Evolutionary conservation across 1,284 basidiomycete genomes (phyloP), one percentile per base, ranked within the genome.

Genomic region (Melanopsichium pennsylvanicum): DNA sequence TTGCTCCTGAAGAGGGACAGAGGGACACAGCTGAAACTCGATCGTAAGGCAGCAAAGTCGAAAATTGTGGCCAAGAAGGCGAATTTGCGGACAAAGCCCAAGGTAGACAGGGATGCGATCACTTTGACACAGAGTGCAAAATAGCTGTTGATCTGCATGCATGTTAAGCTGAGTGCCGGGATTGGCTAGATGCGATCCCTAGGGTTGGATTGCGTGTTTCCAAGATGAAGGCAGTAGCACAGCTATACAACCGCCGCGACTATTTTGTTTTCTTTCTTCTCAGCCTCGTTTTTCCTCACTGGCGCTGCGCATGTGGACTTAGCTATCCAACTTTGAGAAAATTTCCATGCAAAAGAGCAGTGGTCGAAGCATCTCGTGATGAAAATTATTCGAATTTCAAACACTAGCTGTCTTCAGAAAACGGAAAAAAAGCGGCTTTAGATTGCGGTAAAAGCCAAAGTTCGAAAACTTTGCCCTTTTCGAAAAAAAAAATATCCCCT

Each of bases 141-240:
- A 29, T n/a, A n/a, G n/a, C n/a, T n/a, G n/a, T n/a, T n/a, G n/a
- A n/a, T n/a, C n/a, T n/a, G n/a, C n/a, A n/a, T n/a, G n/a, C n/a
- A n/a, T n/a, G n/a, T n/a, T n/a, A n/a, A n/a, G n/a, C n/a, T n/a
- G n/a, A n/a, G n/a, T n/a, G n/a, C n/a, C n/a, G 27, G 27, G 27
- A 29, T 29, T 29, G 27, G 27, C 27, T 29, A 13, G 13, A 13
- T 8, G 27, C n/a, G n/a, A n/a, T n/a, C n/a, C n/a, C n/a, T n/a
- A 29, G 27, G 27, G 13, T 8, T 29, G 27, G 27, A 8, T 29
- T 29, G 27, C 27, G 27, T 13, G 29, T 31, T 26, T 45, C 50
- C 51, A 56, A 51, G 60, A 63, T 63, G 60, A 22, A 63, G 60
- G 60, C 60, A 57, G 60, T 48, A 57, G 48, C 44, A 47, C 54